Conservation (phyloP, 2,329 filamentous ascomycete genomes). For the Sporothrix inflata region DNA sequence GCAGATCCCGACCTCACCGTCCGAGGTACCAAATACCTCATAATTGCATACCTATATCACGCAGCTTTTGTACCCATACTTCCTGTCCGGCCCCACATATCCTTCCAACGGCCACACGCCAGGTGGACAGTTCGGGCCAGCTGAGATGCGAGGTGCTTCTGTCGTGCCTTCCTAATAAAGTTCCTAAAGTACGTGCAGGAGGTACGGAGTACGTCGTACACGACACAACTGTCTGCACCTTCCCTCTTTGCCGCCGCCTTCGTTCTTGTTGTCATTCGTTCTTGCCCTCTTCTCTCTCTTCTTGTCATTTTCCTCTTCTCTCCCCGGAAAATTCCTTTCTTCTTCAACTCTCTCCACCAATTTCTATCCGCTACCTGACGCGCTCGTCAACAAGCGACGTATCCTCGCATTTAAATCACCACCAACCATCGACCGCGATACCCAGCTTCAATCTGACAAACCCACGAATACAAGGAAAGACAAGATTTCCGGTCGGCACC, state of each 20-base stretch:
- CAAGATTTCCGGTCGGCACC: not conserved
- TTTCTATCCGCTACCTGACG: not conserved
- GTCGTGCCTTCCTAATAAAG: not conserved
- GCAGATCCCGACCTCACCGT: not conserved
- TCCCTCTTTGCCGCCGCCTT: not conserved
- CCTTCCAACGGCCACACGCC: constrained; percentile 13
- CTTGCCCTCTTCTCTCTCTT: not conserved
- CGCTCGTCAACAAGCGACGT: not conserved
- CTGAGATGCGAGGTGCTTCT: not conserved
- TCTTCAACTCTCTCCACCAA: not conserved
- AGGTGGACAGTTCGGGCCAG: constrained; percentile 14
- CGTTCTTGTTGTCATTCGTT: not conserved
- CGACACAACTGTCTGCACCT: constrained; percentile 3
- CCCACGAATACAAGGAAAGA: not conserved
- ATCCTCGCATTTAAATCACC: not conserved
- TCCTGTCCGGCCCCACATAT: not conserved
- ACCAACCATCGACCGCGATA: not conserved
- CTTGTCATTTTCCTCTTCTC: not conserved
- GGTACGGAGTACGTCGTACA: not conserved
- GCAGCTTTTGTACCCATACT: not conserved
- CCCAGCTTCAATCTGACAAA: not conserved
- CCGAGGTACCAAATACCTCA: not conserved
- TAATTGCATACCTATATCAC: not conserved
- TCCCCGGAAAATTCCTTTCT: not conserved
- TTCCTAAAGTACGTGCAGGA: not conserved